Conservation (phyloP, 805 yeast genomes). For the Metschnikowia kofuensis region DNA sequence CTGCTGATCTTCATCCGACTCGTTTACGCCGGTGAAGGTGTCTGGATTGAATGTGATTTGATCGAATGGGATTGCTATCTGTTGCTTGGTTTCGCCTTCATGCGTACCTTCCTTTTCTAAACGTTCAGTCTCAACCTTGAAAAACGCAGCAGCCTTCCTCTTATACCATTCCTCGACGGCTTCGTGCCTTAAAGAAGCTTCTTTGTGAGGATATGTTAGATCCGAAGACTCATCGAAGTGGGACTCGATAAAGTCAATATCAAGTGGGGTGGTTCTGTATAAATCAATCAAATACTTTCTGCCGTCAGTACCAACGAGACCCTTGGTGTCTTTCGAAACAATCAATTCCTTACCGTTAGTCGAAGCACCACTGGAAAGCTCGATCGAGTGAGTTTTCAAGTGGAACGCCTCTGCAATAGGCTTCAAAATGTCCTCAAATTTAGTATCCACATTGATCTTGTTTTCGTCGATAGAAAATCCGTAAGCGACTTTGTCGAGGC, state of each 20-base stretch:
- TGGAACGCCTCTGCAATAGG: conserved; percentile 74
- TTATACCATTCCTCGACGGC: conserved; percentile 91
- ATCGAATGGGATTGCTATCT: conserved; percentile 51
- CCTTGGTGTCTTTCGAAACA: conserved; percentile 79
- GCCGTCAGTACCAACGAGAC: conserved; percentile 80
- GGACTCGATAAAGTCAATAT: conserved; percentile 69
- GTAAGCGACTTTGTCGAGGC: conserved; percentile 53
- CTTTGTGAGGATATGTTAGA: conserved; percentile 76
- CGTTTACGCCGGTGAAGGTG: conserved; percentile 50
- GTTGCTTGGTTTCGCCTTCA: conserved; percentile 43
- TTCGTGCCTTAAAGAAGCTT: conserved; percentile 77
- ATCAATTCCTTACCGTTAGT: conserved; percentile 45
- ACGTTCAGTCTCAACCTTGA: conserved; percentile 48
- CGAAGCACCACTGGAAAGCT: conserved; percentile 42
- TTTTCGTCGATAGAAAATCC: conserved; percentile 68
- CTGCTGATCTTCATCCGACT: conserved; percentile 49
- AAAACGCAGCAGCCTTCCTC: conserved; percentile 53
- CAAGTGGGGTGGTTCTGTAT: conserved; percentile 81
- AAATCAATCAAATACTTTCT: conserved; percentile 82
- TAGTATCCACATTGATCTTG: conserved; percentile 46
- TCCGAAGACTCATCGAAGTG: conserved; percentile 39
- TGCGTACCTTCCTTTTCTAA: conserved; percentile 35
- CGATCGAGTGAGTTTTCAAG: conserved; percentile 64
- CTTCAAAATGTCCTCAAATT: conserved; percentile 54
- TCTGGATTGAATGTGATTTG: conserved; percentile 74